Conservation (phyloP, 805 yeast genomes). For the Lachancea cidri region DNA sequence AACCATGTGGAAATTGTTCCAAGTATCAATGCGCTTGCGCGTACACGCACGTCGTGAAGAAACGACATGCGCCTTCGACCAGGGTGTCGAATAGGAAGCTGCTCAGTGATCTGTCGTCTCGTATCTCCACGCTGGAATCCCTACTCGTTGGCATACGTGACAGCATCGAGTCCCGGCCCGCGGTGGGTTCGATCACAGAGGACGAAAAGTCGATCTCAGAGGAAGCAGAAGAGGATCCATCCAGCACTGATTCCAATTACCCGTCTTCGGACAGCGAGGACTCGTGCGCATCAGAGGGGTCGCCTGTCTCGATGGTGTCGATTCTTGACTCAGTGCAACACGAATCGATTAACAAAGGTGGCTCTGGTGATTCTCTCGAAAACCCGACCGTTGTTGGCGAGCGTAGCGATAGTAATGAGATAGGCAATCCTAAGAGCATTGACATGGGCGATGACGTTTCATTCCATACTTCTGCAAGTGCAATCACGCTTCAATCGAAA, state of each 20-base stretch:
- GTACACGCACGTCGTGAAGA: constrained; percentile 4
- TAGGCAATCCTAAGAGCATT: too few relatives aligned
- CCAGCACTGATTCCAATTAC: background rate
- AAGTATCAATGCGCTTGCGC: constrained; percentile 13
- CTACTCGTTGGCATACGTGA: constrained; percentile 3
- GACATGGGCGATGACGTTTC: too few relatives aligned
- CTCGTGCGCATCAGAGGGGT: too few relatives aligned
- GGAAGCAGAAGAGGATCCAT: background rate
- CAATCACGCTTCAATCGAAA: background rate
- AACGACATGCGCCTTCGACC: constrained; percentile 3
- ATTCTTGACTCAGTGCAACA: too few relatives aligned
- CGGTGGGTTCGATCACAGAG: too few relatives aligned
- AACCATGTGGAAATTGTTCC: constrained; percentile 20
- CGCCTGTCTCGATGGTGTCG: too few relatives aligned
- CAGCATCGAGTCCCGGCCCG: background rate
- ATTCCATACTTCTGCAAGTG: background rate
- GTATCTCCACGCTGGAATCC: constrained; percentile 4
- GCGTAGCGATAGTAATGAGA: too few relatives aligned
- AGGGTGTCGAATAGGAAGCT: constrained; percentile 6
- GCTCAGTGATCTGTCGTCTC: constrained; percentile 4
- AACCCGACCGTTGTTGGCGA: too few relatives aligned
- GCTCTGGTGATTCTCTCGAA: too few relatives aligned
- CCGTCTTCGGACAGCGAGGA: background rate
- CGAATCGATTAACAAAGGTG: too few relatives aligned
- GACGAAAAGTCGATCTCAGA: too few relatives aligned